Evolutionary conservation across 768 basidiomycete species (phyloP).

Genomic region (Pleurotus eryngii): DNA sequence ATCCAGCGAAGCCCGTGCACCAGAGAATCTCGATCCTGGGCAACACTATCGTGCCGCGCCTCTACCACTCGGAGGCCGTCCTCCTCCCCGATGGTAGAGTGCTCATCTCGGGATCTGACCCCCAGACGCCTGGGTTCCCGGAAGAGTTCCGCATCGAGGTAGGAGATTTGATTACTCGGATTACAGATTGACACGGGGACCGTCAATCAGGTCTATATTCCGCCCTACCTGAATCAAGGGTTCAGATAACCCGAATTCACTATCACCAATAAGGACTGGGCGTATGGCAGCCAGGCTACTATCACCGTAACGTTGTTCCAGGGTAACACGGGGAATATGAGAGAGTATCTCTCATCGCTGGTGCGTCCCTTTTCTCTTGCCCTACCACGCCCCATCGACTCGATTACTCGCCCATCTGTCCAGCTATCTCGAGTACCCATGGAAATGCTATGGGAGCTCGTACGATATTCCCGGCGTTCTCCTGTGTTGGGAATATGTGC

Average conservation of each 20-base stretch:
- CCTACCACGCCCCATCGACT: too few species aligned
- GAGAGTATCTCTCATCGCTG: conserved; percentile 62
- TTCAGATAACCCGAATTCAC: conserved; percentile 59
- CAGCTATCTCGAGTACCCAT: conserved; percentile 73
- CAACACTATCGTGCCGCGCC: conserved; percentile 51
- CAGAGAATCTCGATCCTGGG: conserved; percentile 50
- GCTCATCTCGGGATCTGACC: conserved; percentile 56
- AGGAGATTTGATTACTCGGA: too few species aligned
- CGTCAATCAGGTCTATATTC: conserved; percentile 73
- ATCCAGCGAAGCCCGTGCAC: conserved; percentile 42
- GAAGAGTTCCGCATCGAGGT: conserved; percentile 67
- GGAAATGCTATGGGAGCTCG: conserved; percentile 75
- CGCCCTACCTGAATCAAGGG: conserved; percentile 76
- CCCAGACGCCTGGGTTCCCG: conserved; percentile 37
- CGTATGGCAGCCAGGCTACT: conserved; percentile 45
- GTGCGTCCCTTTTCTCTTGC: conserved; percentile 31
- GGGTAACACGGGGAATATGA: conserved; percentile 39
- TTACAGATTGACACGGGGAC: too few species aligned
- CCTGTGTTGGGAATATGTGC: conserved; percentile 65
- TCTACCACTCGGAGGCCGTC: conserved; percentile 45
- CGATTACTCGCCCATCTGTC: too few species aligned
- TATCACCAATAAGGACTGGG: conserved; percentile 63
- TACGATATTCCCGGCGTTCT: conserved; percentile 70
- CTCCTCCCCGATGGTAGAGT: conserved; percentile 59
- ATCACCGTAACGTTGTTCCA: conserved; percentile 49